Conservation (phyloP, 2,329 filamentous ascomycete genomes). For the Atkinsonella texensis region DNA sequence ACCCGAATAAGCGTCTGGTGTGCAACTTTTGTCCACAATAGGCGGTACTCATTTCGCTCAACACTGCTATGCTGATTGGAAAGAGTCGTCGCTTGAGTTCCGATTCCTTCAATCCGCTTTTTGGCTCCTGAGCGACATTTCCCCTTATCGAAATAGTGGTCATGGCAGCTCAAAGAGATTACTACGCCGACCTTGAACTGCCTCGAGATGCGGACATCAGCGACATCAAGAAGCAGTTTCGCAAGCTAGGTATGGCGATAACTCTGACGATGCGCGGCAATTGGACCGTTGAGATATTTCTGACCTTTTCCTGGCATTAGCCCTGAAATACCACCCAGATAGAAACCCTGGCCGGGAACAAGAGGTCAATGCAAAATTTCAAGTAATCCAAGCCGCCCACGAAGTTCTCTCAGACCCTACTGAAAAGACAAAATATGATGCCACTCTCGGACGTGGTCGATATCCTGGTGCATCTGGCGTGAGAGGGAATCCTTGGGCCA, state of each 20-base stretch:
- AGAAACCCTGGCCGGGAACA: constrained; percentile 73
- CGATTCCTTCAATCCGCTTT: neutral
- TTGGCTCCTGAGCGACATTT: neutral
- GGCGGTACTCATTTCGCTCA: neutral
- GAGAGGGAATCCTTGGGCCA: constrained; percentile 44
- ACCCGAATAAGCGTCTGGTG: neutral
- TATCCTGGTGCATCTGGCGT: constrained; percentile 41
- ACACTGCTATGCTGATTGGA: constrained; percentile 10
- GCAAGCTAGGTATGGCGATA: constrained; percentile 56
- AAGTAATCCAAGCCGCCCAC: constrained; percentile 75
- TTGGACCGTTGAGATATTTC: neutral
- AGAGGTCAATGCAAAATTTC: constrained; percentile 72
- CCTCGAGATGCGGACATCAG: constrained; percentile 52
- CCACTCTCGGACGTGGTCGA: constrained; percentile 26
- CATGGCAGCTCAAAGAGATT: constrained; percentile 48
- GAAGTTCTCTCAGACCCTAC: constrained; percentile 52
- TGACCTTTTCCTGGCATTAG: constrained; percentile 29
- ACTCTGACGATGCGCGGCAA: neutral
- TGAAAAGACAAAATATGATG: constrained; percentile 41
- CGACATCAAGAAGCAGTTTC: constrained; percentile 78
- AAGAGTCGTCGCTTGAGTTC: neutral
- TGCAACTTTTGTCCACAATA: neutral
- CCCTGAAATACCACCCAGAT: constrained; percentile 78
- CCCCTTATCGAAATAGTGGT: neutral
- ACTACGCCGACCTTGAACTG: constrained; percentile 76